These are phyloP conservation scores for Aspergillaceae sp. DNA, from an alignment of 2,329 filamentous ascomycete species.

Conservation along the genomic window DNA sequence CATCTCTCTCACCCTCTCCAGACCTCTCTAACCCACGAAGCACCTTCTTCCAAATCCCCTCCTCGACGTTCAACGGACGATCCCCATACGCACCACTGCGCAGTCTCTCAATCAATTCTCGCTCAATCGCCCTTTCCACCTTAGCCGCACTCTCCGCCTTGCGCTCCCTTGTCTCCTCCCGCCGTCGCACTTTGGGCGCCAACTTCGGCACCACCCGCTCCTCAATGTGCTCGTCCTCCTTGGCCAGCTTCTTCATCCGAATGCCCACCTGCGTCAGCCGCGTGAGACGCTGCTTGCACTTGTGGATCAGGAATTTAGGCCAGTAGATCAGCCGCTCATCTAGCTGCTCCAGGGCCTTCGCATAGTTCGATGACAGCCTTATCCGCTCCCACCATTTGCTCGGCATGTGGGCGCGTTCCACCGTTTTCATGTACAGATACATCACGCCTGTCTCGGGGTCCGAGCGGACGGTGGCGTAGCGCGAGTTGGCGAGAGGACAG, in stretches of 20 bases:
- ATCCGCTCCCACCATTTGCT: conserved; percentile 92
- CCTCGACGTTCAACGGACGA: conserved; percentile 87
- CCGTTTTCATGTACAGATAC: conserved; percentile 95
- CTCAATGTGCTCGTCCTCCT: conserved; percentile 80
- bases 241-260: conserved; percentile 64
- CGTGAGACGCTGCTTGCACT: conserved; percentile 93
- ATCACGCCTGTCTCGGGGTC: conserved; percentile 71
- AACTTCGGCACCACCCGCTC: conserved; percentile 82
- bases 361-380: conserved; percentile 82
- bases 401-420: conserved; percentile 80
- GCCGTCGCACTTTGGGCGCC: conserved; percentile 76
- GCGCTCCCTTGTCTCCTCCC: conserved; percentile 66
- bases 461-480: conserved; percentile 84
- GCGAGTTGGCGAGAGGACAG: conserved; percentile 81
- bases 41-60: conserved; percentile 95
- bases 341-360: conserved; percentile 77
- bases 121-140: conserved; percentile 90
- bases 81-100: conserved; percentile 91
- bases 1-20: conserved; percentile 72
- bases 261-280: conserved; percentile 87
- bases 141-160: conserved; percentile 79
- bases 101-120: conserved; percentile 84
- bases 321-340: conserved; percentile 84
- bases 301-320: conserved; percentile 86
- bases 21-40: conserved; percentile 80